Conservation (phyloP, 1,284 basidiomycete genomes). For the Grifola frondosa region DNA sequence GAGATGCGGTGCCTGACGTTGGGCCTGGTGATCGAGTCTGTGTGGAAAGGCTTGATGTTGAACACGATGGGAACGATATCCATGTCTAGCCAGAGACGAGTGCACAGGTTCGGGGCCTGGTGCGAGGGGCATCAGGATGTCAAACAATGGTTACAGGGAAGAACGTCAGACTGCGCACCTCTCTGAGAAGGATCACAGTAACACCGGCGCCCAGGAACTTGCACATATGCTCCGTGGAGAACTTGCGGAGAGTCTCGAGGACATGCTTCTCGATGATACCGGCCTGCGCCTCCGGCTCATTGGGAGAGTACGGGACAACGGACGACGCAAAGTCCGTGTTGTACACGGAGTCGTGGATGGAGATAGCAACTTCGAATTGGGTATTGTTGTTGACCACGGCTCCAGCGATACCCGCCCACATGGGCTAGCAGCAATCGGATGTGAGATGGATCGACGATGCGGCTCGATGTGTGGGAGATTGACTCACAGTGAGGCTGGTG, state of each 20-base stretch:
- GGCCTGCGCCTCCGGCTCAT: constrained; percentile 50
- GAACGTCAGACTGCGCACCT: constrained; percentile 36
- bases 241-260: constrained; percentile 60
- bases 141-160: neutral
- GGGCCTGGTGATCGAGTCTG: constrained; percentile 69
- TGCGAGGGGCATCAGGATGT: neutral
- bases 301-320: constrained; percentile 47
- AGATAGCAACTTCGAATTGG: constrained; percentile 68
- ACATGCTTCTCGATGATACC: constrained; percentile 61
- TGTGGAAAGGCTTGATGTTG: constrained; percentile 80
- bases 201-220: constrained; percentile 75
- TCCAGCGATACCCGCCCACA: constrained; percentile 81
- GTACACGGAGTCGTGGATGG: constrained; percentile 80
- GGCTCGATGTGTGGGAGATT: constrained; percentile 19
- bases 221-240: constrained; percentile 72
- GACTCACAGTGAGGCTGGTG: constrained; percentile 60
- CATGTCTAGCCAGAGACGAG: constrained; percentile 72
- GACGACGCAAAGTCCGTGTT: constrained; percentile 69
- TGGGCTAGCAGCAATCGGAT: constrained; percentile 48
- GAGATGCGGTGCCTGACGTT: constrained; percentile 79
- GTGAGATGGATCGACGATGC: constrained; percentile 17
- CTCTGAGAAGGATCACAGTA: constrained; percentile 46
- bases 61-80: constrained; percentile 80
- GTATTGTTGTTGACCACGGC: constrained; percentile 54
- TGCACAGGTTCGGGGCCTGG: constrained; percentile 73